Base-by-base conservation (phyloP, 768 basidiomycete species). In the Ephemerocybe angulata region DNA sequence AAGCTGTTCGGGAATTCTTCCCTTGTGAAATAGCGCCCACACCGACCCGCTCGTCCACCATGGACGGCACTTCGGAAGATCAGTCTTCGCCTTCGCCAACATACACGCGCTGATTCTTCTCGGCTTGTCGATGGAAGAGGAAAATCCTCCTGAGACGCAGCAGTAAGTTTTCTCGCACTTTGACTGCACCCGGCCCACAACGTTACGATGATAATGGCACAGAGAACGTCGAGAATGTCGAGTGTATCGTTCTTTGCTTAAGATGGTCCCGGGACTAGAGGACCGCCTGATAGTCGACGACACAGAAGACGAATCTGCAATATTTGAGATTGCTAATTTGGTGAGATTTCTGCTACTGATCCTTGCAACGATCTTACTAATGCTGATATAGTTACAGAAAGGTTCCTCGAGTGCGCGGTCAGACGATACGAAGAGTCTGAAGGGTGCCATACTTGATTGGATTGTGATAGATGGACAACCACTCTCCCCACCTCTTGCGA, bases 21-120 rank as follows among this genome's bases (percentile, higher is more conserved):
- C 22, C 21, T 25, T 25, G 7, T 25, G 2, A 13, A 1, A 3
- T 21, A 50, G 49, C 11, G 11, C 49, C 6, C 12, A 37, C 2
- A 52, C 6, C 29, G 52, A 53, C 43, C 52, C 52, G 4, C 22
- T 53, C 12, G 29, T 41, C 12, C 52, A 42, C 27, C 52, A 53
- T 29, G 52, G 52, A 8, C 21, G 52, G 8, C 52, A 53, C 22
- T 53, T 53, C 28, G 52, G 52, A 1, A 17, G 52, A 5, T 42
- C 52, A 4, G 29, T 53, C n/a, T 31, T 8, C 29, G 41, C 52
- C 4, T 53, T 53, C 27, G 35, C 35, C 17, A 41, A 43, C 15
- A 53, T 53, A 1, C 38, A 43, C 21, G 38, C 52, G n/a, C 40
- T 53, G 1, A 40, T 53, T 41, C 25, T 37, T 2, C 25, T 22